These are phyloP conservation scores for Neoboletus magnificus DNA, from an alignment of 768 basidiomycete species.

Conservation along the genomic window DNA sequence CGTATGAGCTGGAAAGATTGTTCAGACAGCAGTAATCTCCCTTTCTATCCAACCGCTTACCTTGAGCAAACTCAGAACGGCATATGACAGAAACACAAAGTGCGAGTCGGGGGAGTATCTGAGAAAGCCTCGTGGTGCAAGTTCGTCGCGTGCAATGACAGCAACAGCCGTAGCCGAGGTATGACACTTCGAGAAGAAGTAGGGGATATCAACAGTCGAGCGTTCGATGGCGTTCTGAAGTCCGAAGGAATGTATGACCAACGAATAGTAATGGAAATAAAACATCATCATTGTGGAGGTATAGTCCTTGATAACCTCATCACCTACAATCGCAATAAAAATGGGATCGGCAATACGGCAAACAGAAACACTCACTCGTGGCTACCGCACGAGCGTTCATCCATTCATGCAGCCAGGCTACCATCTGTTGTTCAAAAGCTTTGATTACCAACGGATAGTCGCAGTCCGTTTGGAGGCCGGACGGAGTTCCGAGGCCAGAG, in stretches of 20 bases:
- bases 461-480: conserved; percentile 78
- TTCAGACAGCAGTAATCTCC: conserved; percentile 9
- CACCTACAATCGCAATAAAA: conserved; percentile 15
- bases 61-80: conserved; percentile 89
- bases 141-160: conserved; percentile 68
- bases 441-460: conserved; percentile 85
- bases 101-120: conserved; percentile 87
- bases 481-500: conserved; percentile 71
- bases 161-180: conserved; percentile 69
- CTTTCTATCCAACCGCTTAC: conserved; percentile 36
- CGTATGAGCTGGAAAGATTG: conserved; percentile 61
- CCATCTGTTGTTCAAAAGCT: conserved; percentile 77
- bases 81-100: conserved; percentile 91
- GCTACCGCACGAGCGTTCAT: conserved; percentile 17
- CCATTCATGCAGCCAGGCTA: conserved; percentile 59
- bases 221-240: conserved; percentile 93
- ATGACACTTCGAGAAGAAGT: conserved; percentile 82
- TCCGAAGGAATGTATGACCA: conserved; percentile 94
- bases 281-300: conserved; percentile 47
- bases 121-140: conserved; percentile 73
- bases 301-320: conserved; percentile 29
- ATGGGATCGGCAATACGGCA: not conserved
- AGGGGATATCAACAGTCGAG: conserved; percentile 64
- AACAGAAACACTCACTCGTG: conserved; percentile 15
- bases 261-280: conserved; percentile 80